Percentiles rank a stretch among this genome's conserved stretches.
Conservation (phyloP, 306 rosid species). For the Vigna nakashimae region DNA sequence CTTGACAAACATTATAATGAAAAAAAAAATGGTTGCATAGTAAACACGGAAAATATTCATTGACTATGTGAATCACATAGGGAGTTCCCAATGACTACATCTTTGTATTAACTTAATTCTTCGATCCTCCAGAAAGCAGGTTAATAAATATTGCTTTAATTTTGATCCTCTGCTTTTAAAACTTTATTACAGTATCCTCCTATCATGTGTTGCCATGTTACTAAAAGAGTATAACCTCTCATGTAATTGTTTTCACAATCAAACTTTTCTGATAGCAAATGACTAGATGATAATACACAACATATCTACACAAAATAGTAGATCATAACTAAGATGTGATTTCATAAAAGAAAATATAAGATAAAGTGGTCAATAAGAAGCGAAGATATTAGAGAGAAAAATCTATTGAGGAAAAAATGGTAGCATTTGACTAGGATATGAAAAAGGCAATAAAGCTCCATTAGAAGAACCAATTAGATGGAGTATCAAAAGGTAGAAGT, state of each 20-base stretch:
- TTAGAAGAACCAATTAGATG: conserved; percentile 6
- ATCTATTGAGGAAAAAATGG: neutral
- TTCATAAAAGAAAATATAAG: no score
- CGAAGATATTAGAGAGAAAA: neutral
- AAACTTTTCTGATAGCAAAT: no score
- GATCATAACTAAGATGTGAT: no score
- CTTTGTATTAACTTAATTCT: neutral
- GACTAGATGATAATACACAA: no score
- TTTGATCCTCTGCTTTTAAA: neutral
- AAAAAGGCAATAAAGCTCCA: neutral
- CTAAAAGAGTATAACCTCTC: no score
- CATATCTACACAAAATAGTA: no score
- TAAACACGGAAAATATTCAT: conserved; percentile 8
- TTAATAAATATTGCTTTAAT: neutral
- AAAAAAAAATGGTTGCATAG: neutral
- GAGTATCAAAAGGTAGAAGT: neutral
- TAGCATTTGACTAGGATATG: neutral
- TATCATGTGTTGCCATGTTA: neutral
- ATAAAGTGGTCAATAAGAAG: no score
- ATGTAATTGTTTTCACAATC: no score
- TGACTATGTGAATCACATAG: neutral
- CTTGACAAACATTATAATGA: neutral
- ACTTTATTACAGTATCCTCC: neutral
- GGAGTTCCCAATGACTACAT: neutral
- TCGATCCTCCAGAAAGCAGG: neutral